Evolutionary conservation across 768 basidiomycete genomes (phyloP).

Genomic region (Mycena haematopus): DNA sequence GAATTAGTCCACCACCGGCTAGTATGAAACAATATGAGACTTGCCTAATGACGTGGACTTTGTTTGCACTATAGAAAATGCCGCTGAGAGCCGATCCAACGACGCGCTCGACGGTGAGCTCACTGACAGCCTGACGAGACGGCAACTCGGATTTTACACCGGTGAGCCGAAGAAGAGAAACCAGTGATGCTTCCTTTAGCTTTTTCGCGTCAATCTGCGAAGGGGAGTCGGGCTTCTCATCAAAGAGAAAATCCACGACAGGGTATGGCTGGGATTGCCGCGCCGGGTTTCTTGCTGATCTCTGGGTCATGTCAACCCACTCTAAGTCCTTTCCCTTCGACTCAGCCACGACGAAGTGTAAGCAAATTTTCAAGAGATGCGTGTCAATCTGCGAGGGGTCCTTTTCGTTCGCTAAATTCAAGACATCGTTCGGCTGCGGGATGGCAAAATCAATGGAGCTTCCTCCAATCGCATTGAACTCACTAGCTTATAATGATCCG

Average conservation of each 20-base stretch:
- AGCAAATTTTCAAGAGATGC: not conserved
- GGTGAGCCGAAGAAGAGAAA: not conserved
- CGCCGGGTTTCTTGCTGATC: not conserved
- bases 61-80: not conserved
- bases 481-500: not conserved
- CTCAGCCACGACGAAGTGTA: not conserved
- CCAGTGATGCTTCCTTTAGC: not conserved
- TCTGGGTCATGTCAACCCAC: not conserved
- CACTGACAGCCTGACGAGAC: not conserved
- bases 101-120: conserved; percentile 4
- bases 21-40: not conserved
- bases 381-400: not conserved
- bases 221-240: not conserved
- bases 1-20: too few relatives aligned
- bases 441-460: not conserved
- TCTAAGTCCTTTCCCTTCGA: not conserved
- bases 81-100: conserved; percentile 17
- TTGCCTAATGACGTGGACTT: conserved; percentile 5
- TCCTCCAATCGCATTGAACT: not conserved
- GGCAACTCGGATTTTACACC: not conserved
- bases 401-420: not conserved
- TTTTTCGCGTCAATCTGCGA: not conserved
- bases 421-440: not conserved
- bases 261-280: not conserved
- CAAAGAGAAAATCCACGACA: not conserved